A percentile compares a stretch with the other conserved stretches of the same genome.
Conservation (phyloP, 306 rosid species). For the Pterocarpus santalinus region DNA sequence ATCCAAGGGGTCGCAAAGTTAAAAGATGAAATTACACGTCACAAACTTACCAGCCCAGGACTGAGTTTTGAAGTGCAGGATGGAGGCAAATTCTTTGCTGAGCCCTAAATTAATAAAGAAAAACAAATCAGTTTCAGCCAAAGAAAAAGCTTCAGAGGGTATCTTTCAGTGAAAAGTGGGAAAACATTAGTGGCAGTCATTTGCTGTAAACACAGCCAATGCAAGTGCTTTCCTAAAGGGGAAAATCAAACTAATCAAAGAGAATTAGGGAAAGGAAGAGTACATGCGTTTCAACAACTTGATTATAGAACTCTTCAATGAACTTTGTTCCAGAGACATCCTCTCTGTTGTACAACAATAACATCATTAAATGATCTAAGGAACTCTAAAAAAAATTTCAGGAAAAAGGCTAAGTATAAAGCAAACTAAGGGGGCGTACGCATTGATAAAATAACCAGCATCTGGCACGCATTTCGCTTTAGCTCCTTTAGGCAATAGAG, state of each 20-base stretch:
- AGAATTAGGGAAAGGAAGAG: conserved; percentile 18
- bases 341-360: conserved; percentile 55
- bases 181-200: background rate
- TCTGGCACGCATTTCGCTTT: conserved; percentile 85
- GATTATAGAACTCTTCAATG: conserved; percentile 57
- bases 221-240: conserved; percentile 21
- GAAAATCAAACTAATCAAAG: background rate
- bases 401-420: conserved; percentile 3
- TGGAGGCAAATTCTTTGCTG: conserved; percentile 70
- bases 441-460: conserved; percentile 84
- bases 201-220: background rate
- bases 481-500: conserved; percentile 59
- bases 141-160: conserved; percentile 14
- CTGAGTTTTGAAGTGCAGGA: conserved; percentile 75
- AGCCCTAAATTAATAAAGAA: conserved; percentile 53
- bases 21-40: conserved; percentile 24
- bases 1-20: background rate
- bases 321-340: conserved; percentile 71
- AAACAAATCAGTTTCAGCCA: background rate
- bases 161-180: conserved; percentile 2
- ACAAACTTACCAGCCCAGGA: conserved; percentile 65
- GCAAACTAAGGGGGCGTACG: conserved; percentile 54
- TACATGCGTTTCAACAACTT: conserved; percentile 85
- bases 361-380: background rate
- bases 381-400: background rate